Conservation (phyloP, 1,284 basidiomycete species). For the Trichosporon ovoides region DNA sequence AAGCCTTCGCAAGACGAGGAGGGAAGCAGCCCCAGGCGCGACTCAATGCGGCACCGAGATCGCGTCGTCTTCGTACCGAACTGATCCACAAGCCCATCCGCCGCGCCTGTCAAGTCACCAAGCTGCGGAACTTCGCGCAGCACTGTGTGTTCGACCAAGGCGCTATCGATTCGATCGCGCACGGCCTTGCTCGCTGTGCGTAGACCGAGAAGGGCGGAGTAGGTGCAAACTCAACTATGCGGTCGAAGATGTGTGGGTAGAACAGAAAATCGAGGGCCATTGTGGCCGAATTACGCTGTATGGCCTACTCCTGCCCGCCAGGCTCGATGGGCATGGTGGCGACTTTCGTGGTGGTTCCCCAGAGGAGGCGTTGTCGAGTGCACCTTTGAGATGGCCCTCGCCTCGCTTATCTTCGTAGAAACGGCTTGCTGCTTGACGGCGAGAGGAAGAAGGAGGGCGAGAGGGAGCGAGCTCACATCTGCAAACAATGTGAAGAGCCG, state of each 20-base stretch:
- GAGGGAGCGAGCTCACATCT: neutral
- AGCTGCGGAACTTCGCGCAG: neutral
- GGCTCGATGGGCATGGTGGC: no score
- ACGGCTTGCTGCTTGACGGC: neutral
- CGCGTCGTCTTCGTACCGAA: neutral
- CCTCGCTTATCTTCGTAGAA: neutral
- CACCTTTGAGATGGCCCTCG: no score
- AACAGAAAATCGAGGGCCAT: neutral
- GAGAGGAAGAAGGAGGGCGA: neutral
- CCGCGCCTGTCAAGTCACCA: neutral
- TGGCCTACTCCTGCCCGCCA: no score
- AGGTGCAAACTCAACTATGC: neutral
- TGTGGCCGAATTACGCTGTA: neutral
- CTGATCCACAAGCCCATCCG: no score
- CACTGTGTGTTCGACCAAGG: neutral
- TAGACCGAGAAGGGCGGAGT: neutral
- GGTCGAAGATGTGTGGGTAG: constrained; percentile 10
- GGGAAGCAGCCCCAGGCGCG: neutral
- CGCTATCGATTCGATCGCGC: constrained; percentile 2
- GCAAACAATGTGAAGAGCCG: no score
- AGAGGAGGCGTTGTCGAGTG: neutral
- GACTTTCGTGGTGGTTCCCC: neutral
- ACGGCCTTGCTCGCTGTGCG: constrained; percentile 1
- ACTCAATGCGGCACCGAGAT: no score
- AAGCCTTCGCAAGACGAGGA: no score